phyloP scores from a whole-genome alignment of 129 eudicot species.

The Cynara cardunculus region DNA sequence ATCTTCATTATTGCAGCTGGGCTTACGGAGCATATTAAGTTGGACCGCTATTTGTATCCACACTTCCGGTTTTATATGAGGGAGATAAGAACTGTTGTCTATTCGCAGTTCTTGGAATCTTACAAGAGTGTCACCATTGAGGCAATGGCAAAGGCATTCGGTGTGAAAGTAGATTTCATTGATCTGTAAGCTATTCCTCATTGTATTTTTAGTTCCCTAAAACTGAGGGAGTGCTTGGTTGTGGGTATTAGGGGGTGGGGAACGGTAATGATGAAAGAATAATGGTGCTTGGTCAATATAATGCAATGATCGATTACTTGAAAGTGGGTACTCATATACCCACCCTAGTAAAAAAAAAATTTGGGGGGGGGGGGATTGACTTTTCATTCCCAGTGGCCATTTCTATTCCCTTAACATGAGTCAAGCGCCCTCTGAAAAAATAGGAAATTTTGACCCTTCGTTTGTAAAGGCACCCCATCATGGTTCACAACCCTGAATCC shows the following conservation, averaged over 20 bases:
- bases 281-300: not conserved
- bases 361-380: too few species aligned
- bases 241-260: not conserved
- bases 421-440: too few species aligned
- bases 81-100: constrained; percentile 76
- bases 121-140: constrained; percentile 91
- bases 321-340: too few species aligned
- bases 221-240: not conserved
- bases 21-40: constrained; percentile 64
- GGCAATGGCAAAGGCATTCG: constrained; percentile 90
- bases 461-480: too few species aligned
- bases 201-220: not conserved
- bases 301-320: too few species aligned
- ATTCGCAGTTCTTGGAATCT: constrained; percentile 84
- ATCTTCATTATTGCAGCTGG: constrained; percentile 47
- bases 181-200: constrained; percentile 42
- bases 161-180: constrained; percentile 80
- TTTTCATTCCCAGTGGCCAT: too few species aligned
- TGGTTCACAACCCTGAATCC: too few species aligned
- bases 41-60: constrained; percentile 70
- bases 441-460: too few species aligned
- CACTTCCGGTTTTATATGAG: constrained; percentile 87
- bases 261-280: not conserved
- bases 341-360: too few species aligned
- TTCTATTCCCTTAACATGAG: too few species aligned